Base-by-base conservation (phyloP, 352 stramenopile genomes). In the Pythium rhizo-oryzae region DNA sequence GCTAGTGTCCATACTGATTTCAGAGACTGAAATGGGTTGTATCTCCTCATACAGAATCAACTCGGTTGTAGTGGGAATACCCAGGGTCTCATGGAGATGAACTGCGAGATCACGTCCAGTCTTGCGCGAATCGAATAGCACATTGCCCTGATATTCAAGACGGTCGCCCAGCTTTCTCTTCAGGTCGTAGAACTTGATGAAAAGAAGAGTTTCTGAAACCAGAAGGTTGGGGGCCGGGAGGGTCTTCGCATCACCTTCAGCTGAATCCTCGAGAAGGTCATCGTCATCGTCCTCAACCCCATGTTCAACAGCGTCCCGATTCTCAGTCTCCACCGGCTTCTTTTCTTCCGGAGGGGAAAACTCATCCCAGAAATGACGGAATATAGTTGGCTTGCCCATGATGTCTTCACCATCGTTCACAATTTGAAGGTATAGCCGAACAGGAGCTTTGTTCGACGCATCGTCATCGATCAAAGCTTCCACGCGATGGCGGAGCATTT, bases 181-280 rank as follows among this genome's bases (percentile, higher is more conserved):
- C 11, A 85, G 25, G 59, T 96, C 83, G 56, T 96, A 96, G 37
- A 81, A 89, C 77, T 96, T 96, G 69, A 96, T 75, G 57, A 96
- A 93, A 18, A 96, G 68, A 53, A 96, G 59, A 30, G 93, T 93
- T 43, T 93, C 72, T 35, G 39, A 55, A 11, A 49, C 28, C 1
- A 46, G 50, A 44, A 66, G 24, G 52, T 76, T 67, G 1, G 43
- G 59, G 24, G 59, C 70, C 2, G 64, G 64, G 1, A 55, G 8
- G 1, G 39, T n/a, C 1, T 39, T 44, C 6, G 55, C 8, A 0
- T 60, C 64, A 35, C 5, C 18, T n/a, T 30, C 46, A 12, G 16
- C 21, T 60, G 35, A 13, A 53, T 72, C 66, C 2, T 72, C 66
- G 3, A 64, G 0, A 43, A 54, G 46, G 54, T 71, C 57, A 6